A percentile compares a stretch with the other conserved stretches of the same genome.
Conservation (phyloP, 768 basidiomycete genomes). For the Phanerochaete carnosa region DNA sequence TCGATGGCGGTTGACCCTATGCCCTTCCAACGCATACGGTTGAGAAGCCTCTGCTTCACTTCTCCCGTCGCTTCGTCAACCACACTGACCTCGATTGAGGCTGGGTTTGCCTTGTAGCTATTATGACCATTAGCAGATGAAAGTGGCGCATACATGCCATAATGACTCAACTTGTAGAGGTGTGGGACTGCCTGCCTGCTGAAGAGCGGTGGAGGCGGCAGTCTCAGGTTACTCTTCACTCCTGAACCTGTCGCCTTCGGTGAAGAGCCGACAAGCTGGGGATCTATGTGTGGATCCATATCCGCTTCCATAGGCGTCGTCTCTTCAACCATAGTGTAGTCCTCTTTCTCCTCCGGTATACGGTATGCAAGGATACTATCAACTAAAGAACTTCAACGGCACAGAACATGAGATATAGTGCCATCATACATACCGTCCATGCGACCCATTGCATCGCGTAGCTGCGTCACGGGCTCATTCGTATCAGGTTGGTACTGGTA, state of each 20-base stretch:
- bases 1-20: conserved; percentile 71
- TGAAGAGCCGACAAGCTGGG: not conserved
- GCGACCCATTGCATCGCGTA: conserved; percentile 70
- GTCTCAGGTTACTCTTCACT: conserved; percentile 57
- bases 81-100: conserved; percentile 64
- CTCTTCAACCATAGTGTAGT: conserved; percentile 43
- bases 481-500: conserved; percentile 82
- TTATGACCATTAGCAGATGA: not conserved
- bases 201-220: conserved; percentile 89
- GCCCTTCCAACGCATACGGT: conserved; percentile 83
- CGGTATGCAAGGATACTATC: conserved; percentile 67
- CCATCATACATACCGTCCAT: conserved; percentile 67
- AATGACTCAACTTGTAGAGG: conserved; percentile 63
- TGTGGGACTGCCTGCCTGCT: conserved; percentile 77
- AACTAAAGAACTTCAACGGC: conserved; percentile 40
- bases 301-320: conserved; percentile 31
- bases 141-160: not conserved
- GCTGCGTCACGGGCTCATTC: conserved; percentile 63
- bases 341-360: conserved; percentile 66
- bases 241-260: not conserved
- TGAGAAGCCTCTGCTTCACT: conserved; percentile 81
- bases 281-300: conserved; percentile 44
- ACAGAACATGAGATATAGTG: not conserved
- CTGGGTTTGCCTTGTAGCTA: conserved; percentile 77
- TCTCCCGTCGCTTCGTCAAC: conserved; percentile 76